Evolutionary conservation across 2,329 filamentous ascomycete genomes (phyloP).

Genomic region (Aureobasidium lini): DNA sequence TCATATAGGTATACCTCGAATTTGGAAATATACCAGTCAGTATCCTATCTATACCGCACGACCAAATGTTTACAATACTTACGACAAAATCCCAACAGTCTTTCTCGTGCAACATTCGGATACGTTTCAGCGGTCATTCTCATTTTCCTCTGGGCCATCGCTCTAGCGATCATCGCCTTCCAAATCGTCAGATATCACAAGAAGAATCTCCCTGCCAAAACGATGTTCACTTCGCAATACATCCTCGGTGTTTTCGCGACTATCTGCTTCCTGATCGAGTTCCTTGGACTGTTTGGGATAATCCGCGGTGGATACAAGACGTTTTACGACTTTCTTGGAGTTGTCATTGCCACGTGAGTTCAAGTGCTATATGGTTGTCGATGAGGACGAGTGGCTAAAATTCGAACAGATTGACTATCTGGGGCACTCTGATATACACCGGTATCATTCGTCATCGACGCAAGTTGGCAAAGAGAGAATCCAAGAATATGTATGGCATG

Average conservation of each 20-base stretch:
- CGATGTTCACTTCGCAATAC: neutral
- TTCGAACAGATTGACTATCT: neutral
- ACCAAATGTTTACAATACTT: neutral
- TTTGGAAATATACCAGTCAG: neutral
- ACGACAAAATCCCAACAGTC: neutral
- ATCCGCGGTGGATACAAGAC: neutral
- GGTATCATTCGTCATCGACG: neutral
- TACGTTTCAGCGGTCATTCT: neutral
- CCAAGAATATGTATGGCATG: neutral
- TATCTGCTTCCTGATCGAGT: neutral
- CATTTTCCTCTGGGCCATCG: neutral
- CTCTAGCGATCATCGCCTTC: neutral
- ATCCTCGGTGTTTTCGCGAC: neutral
- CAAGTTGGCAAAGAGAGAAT: neutral
- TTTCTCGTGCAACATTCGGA: neutral
- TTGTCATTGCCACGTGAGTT: neutral
- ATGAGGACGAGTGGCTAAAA: neutral
- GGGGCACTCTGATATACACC: conserved; percentile 1
- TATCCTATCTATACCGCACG: no score
- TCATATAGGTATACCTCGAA: neutral
- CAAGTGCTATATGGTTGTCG: neutral
- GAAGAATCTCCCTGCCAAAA: neutral
- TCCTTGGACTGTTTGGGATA: neutral
- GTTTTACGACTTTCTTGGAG: neutral
- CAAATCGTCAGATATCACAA: neutral